phyloP scores from a whole-genome alignment of 2,329 filamentous ascomycete species.

The Pestalotiopsis sp. region DNA sequence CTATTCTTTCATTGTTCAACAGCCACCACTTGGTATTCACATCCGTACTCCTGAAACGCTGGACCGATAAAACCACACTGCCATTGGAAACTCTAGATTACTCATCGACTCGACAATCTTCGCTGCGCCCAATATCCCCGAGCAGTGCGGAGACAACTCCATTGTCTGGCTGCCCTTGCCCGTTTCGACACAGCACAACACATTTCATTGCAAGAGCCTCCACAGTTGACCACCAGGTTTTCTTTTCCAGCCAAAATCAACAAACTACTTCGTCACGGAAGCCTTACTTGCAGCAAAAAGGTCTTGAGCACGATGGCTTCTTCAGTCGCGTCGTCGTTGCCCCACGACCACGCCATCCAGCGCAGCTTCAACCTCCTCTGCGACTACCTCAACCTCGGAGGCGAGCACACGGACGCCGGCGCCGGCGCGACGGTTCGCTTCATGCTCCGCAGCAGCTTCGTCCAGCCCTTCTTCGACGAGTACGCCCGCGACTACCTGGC shows the following conservation, averaged over 20 bases:
- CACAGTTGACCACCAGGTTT: not conserved
- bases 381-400: slow-evolving; percentile 26
- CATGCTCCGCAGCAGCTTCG: slow-evolving; percentile 23
- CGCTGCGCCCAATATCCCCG: too few relatives aligned
- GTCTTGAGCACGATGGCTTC: not conserved
- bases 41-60: not conserved
- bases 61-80: not conserved
- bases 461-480: slow-evolving; percentile 30
- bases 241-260: not conserved
- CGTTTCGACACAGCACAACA: not conserved
- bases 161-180: not conserved
- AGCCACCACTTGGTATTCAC: not conserved
- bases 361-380: slow-evolving; percentile 17
- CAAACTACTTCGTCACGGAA: not conserved
- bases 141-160: not conserved
- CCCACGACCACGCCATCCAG: slow-evolving; percentile 3
- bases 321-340: not conserved
- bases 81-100: not conserved
- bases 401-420: slow-evolving; percentile 16
- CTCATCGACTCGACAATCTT: not conserved
- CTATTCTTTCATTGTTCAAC: slow-evolving; percentile 7
- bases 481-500: slow-evolving; percentile 30
- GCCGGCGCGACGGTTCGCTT: slow-evolving; percentile 12
- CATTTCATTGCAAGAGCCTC: not conserved
- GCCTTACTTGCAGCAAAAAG: too few relatives aligned